Evolutionary conservation across 148 eudicot species (phyloP).

Genomic region (Oxyria digyna): DNA sequence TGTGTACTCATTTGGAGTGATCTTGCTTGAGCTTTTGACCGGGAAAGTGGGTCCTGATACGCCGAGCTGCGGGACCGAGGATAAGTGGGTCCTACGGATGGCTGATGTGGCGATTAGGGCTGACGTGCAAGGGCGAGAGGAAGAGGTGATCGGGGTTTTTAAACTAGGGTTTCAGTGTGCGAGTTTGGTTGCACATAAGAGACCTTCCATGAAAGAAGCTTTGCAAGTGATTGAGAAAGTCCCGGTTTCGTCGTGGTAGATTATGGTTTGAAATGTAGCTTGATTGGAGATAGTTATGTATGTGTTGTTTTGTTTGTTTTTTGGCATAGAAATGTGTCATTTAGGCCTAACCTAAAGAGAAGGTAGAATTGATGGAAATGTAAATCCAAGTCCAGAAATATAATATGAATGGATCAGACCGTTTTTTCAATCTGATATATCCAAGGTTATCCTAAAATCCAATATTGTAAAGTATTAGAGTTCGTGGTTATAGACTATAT

Average conservation of each 20-base stretch:
- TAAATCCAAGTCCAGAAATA: no score
- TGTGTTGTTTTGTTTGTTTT: background rate
- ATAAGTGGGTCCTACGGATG: conserved; percentile 58
- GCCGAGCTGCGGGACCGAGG: conserved; percentile 29
- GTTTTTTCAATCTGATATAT: no score
- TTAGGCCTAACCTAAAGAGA: background rate
- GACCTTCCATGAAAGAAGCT: conserved; percentile 90
- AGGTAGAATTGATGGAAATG: background rate
- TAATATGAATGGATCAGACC: no score
- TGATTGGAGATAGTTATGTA: background rate
- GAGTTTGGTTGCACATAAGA: conserved; percentile 55
- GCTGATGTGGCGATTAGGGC: conserved; percentile 60
- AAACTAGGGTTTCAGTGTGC: conserved; percentile 82
- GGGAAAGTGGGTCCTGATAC: conserved; percentile 75
- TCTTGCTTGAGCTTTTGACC: conserved; percentile 72
- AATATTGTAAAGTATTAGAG: no score
- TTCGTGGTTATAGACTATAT: no score
- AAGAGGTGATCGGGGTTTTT: conserved; percentile 45
- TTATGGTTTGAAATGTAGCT: background rate
- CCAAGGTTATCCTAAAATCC: no score
- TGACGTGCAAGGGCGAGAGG: conserved; percentile 62
- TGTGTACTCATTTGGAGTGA: conserved; percentile 79
- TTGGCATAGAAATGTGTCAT: background rate
- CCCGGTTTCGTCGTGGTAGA: conserved; percentile 1
- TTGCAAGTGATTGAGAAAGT: conserved; percentile 60